phyloP scores from a whole-genome alignment of 164 flowering plant genomes.

The Sedum album region DNA sequence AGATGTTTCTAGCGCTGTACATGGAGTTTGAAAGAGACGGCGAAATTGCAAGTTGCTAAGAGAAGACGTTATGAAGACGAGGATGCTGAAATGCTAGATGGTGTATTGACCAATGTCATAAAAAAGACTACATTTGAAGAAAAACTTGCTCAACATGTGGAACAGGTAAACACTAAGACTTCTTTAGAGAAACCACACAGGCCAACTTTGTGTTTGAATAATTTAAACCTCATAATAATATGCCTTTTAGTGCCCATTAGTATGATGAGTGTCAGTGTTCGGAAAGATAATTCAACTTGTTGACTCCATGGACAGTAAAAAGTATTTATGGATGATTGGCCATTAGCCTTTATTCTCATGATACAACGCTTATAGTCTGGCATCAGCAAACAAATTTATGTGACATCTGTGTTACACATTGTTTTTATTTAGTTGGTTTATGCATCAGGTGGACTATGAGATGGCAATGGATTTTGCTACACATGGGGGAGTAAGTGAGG shows the following conservation, averaged over 20 bases:
- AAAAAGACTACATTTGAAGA: slow-evolving; percentile 56
- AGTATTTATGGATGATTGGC: background rate
- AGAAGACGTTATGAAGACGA: slow-evolving; percentile 45
- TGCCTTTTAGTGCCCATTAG: background rate
- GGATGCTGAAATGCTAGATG: slow-evolving; percentile 50
- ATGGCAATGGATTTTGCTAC: slow-evolving; percentile 77
- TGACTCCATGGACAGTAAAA: background rate
- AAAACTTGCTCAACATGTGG: slow-evolving; percentile 79
- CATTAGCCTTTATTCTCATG: background rate
- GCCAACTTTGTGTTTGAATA: background rate
- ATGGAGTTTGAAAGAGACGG: slow-evolving; percentile 58
- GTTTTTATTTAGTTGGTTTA: background rate
- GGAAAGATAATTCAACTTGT: background rate
- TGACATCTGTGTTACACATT: background rate
- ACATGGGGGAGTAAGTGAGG: slow-evolving; percentile 63
- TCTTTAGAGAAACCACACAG: background rate
- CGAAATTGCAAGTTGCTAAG: slow-evolving; percentile 42
- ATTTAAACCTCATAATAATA: too few relatives aligned
- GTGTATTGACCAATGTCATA: slow-evolving; percentile 42
- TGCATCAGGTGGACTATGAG: slow-evolving; percentile 67
- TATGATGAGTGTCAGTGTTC: background rate
- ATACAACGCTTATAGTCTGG: too few relatives aligned
- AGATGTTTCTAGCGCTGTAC: slow-evolving; percentile 59
- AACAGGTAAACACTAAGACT: slow-evolving; percentile 44
- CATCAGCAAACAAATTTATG: too few relatives aligned